Evolutionary conservation across 176 grass and related monocot genomes (phyloP).

Genomic region (Saccharum officinarum): DNA sequence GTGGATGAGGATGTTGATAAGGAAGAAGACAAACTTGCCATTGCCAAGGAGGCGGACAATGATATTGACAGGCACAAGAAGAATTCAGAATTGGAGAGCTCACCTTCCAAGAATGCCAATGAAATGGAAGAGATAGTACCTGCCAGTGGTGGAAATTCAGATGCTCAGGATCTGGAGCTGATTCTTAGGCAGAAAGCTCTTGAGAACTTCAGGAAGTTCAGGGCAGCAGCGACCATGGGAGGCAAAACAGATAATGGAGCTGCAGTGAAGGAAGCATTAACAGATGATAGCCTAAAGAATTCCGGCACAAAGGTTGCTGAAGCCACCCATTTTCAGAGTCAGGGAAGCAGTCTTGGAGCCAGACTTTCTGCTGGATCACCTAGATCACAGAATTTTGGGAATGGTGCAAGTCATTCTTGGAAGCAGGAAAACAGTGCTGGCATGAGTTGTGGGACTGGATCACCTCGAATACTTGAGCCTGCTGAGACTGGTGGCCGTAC

Average conservation of each 20-base stretch:
- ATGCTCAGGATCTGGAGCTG: conserved; percentile 65
- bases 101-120: conserved; percentile 27
- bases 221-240: conserved; percentile 18
- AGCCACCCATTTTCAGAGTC: conserved; percentile 26
- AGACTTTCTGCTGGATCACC: conserved; percentile 20
- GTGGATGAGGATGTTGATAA: background rate
- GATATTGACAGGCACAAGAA: conserved; percentile 27
- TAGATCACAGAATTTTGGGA: conserved; percentile 22
- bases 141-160: conserved; percentile 33
- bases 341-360: conserved; percentile 34
- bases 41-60: conserved; percentile 3
- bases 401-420: background rate
- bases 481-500: background rate
- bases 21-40: conserved; percentile 1
- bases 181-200: conserved; percentile 87
- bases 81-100: conserved; percentile 2
- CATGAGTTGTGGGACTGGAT: conserved; percentile 12
- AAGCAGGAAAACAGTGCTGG: conserved; percentile 26
- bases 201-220: conserved; percentile 84
- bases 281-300: conserved; percentile 21
- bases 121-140: conserved; percentile 24
- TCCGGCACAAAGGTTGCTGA: conserved; percentile 23
- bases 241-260: conserved; percentile 32
- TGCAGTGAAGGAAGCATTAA: conserved; percentile 22
- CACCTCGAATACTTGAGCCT: conserved; percentile 1